Evolutionary conservation across 352 stramenopile genomes (phyloP), one percentile per base, ranked within the genome.

Genomic region (Phytophthora crassamura): DNA sequence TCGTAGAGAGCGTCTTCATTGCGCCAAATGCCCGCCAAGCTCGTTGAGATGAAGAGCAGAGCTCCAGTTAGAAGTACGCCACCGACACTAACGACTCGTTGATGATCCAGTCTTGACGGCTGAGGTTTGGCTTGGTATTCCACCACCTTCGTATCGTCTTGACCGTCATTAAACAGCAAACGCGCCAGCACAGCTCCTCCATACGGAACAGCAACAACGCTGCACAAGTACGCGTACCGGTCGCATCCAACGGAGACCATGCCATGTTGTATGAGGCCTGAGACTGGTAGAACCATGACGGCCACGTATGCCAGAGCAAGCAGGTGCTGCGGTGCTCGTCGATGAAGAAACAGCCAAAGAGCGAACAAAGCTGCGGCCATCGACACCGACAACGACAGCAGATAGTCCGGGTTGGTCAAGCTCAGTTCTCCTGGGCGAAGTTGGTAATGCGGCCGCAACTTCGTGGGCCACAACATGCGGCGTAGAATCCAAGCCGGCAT

Each of bases 141-240:
- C 16, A 38, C 12, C 34, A 33, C 9, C 33, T 52, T 47, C 15
- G 41, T 16, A 8, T 47, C 22, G 4, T 51, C 20, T 16, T 30
- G 5, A 2, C 35, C 58, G 36, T 7, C 22, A 4, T 8, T 32
- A 53, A 78, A 70, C 5, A 72, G 15, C 28, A 49, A 52, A 9
- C 22, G 35, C 35, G 67, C 57, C 7, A 84, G 25, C 11, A 51
- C 28, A 8, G 47, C 42, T 0, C 73, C 80, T 18, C 52, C 62
- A n/a, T 84, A 77, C 8, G 77, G 75, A 11, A 88, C 75, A 10
- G 78, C 18, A 8, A 79, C 57, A 30, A 86, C 59, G 1, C 63
- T 77, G 7, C 80, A 71, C 9, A 91, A 76, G 62, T 94, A 94
- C 9, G 77, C 72, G 50, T 94, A 94, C 6, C 86, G 83, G 51